These are phyloP conservation scores for Morella rubra DNA, from an alignment of 306 rosid genomes.

Conservation along the genomic window DNA sequence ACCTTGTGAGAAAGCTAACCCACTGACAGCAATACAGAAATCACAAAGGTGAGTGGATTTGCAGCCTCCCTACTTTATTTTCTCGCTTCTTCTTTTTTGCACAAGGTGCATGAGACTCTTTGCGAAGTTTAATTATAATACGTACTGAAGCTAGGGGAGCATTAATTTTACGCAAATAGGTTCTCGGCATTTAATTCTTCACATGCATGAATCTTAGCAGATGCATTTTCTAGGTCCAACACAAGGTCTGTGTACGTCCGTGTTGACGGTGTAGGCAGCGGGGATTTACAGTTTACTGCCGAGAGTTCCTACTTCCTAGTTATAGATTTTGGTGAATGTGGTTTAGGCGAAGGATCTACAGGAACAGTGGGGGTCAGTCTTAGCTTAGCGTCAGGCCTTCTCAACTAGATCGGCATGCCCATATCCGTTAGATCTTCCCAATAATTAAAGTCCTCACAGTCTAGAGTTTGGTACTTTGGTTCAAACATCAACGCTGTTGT, in stretches of 20 bases:
- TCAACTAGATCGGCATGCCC: constrained; percentile 15
- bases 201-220: constrained; percentile 36
- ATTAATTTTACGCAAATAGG: no score
- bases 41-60: constrained; percentile 37
- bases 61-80: not conserved
- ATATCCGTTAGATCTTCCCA: constrained; percentile 40
- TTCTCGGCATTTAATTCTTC: not conserved
- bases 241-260: constrained; percentile 27
- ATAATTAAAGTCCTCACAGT: constrained; percentile 28
- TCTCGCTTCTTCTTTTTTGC: not conserved
- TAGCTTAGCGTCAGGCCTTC: constrained; percentile 5
- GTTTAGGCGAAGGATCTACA: constrained; percentile 42
- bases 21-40: constrained; percentile 25
- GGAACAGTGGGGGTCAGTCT: not conserved
- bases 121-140: no score
- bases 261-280: constrained; percentile 28
- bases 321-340: constrained; percentile 46
- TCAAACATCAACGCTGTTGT: constrained; percentile 32
- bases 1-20: constrained; percentile 28
- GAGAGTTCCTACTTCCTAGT: constrained; percentile 20
- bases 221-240: constrained; percentile 23
- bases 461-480: constrained; percentile 39
- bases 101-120: not conserved
- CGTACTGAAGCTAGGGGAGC: no score
- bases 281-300: constrained; percentile 21